Base-by-base conservation (phyloP, 75 land plant genomes). In the Pinus taeda region DNA sequence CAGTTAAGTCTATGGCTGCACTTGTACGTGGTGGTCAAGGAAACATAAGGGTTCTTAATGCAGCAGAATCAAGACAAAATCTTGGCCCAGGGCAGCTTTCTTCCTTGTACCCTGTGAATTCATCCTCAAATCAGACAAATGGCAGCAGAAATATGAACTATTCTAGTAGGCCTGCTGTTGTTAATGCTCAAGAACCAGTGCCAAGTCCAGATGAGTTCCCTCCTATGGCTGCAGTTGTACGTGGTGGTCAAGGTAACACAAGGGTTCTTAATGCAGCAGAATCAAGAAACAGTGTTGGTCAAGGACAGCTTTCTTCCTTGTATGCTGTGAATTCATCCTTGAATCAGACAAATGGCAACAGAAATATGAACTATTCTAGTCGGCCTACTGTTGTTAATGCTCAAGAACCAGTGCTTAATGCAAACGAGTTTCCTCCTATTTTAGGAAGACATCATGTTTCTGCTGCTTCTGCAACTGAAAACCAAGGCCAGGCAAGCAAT, bases 401-500 rank as follows among this genome's bases (percentile, higher is more conserved):
- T 67, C 37, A 45, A 36, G 45, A 36, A 45, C 37, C 8, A n/a
- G 49, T 67, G 29, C 33, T 58, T 49, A 73, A 73, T 45, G 5
- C 58, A 13, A 18, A 55, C 56, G 74, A 56, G 57, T 73, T 73
- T 73, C 74, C 74, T 75, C 81, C 86, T 26, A 64, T 84, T 66
- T 49, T 22, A 73, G 33, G 57, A 55, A 26, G 18, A 24, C 58
- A 73, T 55, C 20, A 22, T 24, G 57, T 55, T 17, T 17, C 74
- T 12, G 24, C 15, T 56, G 30, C 15, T 12, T 80, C 83, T 53
- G 83, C 59, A 12, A 71, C 73, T 0, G 60, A 72, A 58, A 60
- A 6, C 9, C 73, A 57, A 22, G 57, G 64, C 57, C 3, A 55
- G 9, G 60, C 72, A 71, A 75, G 7, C 26, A 74, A 26, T 70